Percentiles rank a stretch among this genome's conserved stretches.
phyloP scores from a whole-genome alignment of 192 early-diverging fungal species.

The Umbelopsis vinacea region DNA sequence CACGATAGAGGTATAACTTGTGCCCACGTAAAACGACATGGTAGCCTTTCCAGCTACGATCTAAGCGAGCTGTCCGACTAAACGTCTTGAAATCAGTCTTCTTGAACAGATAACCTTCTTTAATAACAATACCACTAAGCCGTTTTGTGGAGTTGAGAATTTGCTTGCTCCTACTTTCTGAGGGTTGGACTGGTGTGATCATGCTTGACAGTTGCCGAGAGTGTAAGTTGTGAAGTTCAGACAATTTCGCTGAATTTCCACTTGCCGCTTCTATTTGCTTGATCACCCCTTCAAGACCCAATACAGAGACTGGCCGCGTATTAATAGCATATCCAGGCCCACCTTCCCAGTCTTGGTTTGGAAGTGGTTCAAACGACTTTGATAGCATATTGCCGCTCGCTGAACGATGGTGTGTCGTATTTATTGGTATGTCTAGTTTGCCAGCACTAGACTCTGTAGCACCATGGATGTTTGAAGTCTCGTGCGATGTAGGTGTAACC shows the following conservation, averaged over 20 bases:
- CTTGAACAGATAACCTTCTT: constrained; percentile 76
- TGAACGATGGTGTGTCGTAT: background rate
- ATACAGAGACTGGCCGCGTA: background rate
- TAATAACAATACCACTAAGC: constrained; percentile 34
- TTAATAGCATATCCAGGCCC: background rate
- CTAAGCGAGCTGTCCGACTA: constrained; percentile 53
- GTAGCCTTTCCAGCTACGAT: constrained; percentile 80
- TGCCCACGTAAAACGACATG: constrained; percentile 72
- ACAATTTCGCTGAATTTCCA: background rate
- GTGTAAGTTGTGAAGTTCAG: background rate
- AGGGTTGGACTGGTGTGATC: background rate
- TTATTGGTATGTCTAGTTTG: background rate
- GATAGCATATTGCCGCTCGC: background rate
- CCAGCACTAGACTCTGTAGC: background rate
- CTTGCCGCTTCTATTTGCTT: background rate
- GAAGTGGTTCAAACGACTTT: background rate
- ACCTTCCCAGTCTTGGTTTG: constrained; percentile 2
- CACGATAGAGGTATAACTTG: constrained; percentile 78
- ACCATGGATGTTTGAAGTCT: background rate
- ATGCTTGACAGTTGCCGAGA: constrained; percentile 1
- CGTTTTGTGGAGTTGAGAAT: constrained; percentile 21
- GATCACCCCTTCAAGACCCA: constrained; percentile 3
- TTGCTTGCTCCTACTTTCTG: background rate
- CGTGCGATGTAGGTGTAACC: background rate
- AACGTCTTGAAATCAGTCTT: constrained; percentile 73